Base-by-base conservation (phyloP, 2,329 filamentous ascomycete species). In the Diaporthe longicolla region DNA sequence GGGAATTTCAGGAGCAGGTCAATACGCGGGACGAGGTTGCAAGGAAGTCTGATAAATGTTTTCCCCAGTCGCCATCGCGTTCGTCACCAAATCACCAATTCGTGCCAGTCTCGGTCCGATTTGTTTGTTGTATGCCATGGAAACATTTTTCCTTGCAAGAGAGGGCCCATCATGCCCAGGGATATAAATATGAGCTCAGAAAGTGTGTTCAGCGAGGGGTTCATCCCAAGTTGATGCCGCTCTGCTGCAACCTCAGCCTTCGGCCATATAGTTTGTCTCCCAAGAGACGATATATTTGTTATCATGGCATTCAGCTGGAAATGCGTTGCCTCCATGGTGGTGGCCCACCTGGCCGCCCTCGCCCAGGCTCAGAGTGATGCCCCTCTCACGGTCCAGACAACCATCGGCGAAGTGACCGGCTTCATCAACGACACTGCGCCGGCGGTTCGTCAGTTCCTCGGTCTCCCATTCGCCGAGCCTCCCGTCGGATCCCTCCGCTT, bases 401-500 rank as follows among this genome's bases (percentile, higher is more conserved):
- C 70, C 7, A 40, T 11, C 57, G 70, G 70, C 10, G 55, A 63
- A 17, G 45, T 43, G 35, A 59, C 40, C 37, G 40, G 70, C 70
- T 50, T 50, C 70, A 50, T 71, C 32, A 63, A 59, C 43, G 24
- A n/a, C 9, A 45, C 57, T 7, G 57, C 58, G 32, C 70, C 43
- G 4, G 45, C 52, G 9, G 70, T 71, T 15, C 45, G 58, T 19
- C 57, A 71, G 13, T 71, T 63, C 17, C 70, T 71, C 8, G 70
- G 70, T 45, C 24, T 71, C 4, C 70, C 70, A 19, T 71, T 24
- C 37, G 70, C 70, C 21, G 57, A 71, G 26, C 55, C 70, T 8
- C 70, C 70, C 3, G 19, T 65, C 7, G 70, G 70, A n/a, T 37
- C 55, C n/a, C 52, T 71, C 15, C 70, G 70, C 3, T 71, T 71